Base-by-base conservation (phyloP, 257 asterid genomes). In the Nicotiana paniculata region DNA sequence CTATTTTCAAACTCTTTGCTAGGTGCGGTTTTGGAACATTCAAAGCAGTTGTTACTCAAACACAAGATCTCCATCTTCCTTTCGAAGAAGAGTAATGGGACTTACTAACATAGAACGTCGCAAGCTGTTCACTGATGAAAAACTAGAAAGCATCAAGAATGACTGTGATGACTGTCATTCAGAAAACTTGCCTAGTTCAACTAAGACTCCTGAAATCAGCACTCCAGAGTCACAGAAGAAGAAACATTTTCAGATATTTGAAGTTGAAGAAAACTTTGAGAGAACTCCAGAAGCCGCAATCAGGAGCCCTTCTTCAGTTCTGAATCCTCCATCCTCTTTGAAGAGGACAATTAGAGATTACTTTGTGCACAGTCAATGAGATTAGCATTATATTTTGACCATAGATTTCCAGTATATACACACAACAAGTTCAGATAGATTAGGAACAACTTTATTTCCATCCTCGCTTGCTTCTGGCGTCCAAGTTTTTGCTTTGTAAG, bases 251-350 rank as follows among this genome's bases (percentile, higher is more conserved):
- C 80, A 88, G 9, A 81, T 80, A 79, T 83, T 86, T 72, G 91
- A 84, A 77, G 89, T 59, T 15, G 81, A 84, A 74, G 90, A 89
- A 66, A 28, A 63, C 69, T 28, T 87, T 24, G 89, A 87, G 62
- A 85, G 82, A 82, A 87, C 91, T 57, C 96, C 93, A 30, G 94
- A 90, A 85, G 84, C 90, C 77, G 88, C 88, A 82, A 79, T 28
- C n/a, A 72, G 39, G 75, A 93, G 99, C 92, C 99, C 99, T 82
- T 89, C 91, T 32, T 96, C 99, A 46, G 97, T 96, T 81, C 88
- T 94, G 65, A 91, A 89, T 77, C 95, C 94, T 63, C 97, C 97
- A 83, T 91, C 97, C 80, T 93, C 98, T 8, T 62, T 87, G 85
- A 93, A 89, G 85, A 28, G 69, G 69, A 93, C 99, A 59, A 93